Base-by-base conservation (phyloP, 306 rosid species). In the Hippophae rhamnoides region DNA sequence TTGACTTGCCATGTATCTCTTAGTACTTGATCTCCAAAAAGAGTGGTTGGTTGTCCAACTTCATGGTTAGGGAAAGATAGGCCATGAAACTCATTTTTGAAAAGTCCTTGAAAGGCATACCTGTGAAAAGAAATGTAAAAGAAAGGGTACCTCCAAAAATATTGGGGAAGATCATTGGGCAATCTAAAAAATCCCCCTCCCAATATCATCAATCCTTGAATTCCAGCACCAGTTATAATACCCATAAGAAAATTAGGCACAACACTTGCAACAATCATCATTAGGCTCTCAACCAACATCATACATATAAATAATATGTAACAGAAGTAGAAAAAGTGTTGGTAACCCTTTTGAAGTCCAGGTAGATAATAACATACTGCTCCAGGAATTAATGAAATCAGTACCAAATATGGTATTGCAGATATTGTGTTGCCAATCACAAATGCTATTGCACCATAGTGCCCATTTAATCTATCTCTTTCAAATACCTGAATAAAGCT, bases 161-260 rank as follows among this genome's bases (percentile, higher is more conserved):
- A 65, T 1, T 7, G 7, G 0, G 97, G 90, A 65, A 89, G 64
- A 62, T 81, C 83, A 2, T 49, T 43, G 10, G 97, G 89, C 12
- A 79, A 27, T 53, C 72, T 68, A 59, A 89, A 89, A 75, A 69
- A 85, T 1, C 95, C 95, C 0, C 80, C 81, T 0, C 25, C 56
- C 5, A 85, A 41, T 0, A 89, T 69, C 90, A 89, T 77, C 0
- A 83, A 50, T 25, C 85, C 95, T 74, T 83, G 90, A 53, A 85
- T 65, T 54, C 97, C 95, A 47, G 89, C 78, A 10, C 97, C 90
- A 0, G 74, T 50, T 56, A 85, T 89, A 6, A 85, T 83, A 0
- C 97, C 97, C 95, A 85, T 79, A 0, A 89, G 89, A 45, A 73
- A 81, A 69, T 85, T 64, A 1, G 97, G 95, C 10, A 89, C 86